Percentiles rank a stretch among this genome's conserved stretches.
phyloP scores from a whole-genome alignment of 2,329 filamentous ascomycete genomes.

The Colletotrichum siamense region DNA sequence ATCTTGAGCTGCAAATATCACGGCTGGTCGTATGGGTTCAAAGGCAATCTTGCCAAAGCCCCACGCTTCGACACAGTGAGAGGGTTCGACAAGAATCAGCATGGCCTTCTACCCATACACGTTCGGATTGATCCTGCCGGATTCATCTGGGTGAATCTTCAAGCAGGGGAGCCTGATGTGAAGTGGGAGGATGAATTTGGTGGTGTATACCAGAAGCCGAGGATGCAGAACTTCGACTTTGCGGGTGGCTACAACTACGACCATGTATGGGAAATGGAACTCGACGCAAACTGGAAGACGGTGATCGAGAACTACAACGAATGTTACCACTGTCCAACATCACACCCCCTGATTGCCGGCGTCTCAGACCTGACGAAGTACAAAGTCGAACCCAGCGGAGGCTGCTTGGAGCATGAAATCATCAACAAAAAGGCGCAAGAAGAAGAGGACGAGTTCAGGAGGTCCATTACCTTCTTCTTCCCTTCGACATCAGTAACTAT shows the following conservation, averaged over 20 bases:
- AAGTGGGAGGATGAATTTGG: slow-evolving; percentile 48
- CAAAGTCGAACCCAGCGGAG: slow-evolving; percentile 37
- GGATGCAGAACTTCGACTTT: slow-evolving; percentile 29
- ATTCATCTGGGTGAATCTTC: slow-evolving; percentile 59
- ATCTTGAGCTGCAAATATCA: slow-evolving; percentile 39
- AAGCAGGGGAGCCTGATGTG: slow-evolving; percentile 40
- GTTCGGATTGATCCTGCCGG: slow-evolving; percentile 48
- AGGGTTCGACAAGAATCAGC: slow-evolving; percentile 42
- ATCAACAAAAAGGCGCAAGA: slow-evolving; percentile 41
- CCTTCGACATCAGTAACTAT: slow-evolving; percentile 10
- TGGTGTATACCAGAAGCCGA: slow-evolving; percentile 27
- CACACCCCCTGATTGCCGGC: slow-evolving; percentile 50
- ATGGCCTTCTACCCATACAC: slow-evolving; percentile 40
- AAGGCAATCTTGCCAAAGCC: slow-evolving; percentile 47
- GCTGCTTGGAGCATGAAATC: slow-evolving; percentile 41
- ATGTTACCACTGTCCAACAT: slow-evolving; percentile 54
- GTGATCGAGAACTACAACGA: slow-evolving; percentile 55
- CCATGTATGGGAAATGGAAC: slow-evolving; percentile 36
- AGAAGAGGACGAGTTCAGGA: slow-evolving; percentile 23
- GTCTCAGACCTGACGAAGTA: slow-evolving; percentile 51
- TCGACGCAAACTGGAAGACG: slow-evolving; percentile 45
- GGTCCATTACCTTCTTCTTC: slow-evolving; percentile 14
- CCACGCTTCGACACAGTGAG: slow-evolving; percentile 43
- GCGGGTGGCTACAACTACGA: slow-evolving; percentile 30
- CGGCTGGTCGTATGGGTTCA: slow-evolving; percentile 49